Conservation (phyloP, 805 yeast genomes). For the Suhomyces sp. region DNA sequence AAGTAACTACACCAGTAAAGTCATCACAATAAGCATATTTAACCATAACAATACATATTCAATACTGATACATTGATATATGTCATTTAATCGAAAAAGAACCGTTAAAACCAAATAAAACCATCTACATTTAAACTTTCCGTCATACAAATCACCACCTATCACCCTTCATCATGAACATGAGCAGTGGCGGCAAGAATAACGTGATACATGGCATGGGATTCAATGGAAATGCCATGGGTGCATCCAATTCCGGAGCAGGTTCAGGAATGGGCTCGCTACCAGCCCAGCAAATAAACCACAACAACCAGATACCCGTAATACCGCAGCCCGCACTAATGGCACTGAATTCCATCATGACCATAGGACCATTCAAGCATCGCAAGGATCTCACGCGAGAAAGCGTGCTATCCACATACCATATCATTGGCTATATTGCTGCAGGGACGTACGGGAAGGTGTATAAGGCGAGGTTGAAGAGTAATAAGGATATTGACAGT, state of each 20-base stretch:
- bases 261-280: neutral
- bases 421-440: conserved; percentile 91
- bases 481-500: conserved; percentile 12
- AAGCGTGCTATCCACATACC: conserved; percentile 80
- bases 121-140: neutral
- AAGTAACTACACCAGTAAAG: neutral
- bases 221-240: neutral
- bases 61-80: neutral
- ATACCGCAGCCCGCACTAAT: conserved; percentile 26
- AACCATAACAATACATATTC: neutral
- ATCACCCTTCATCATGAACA: neutral
- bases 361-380: conserved; percentile 44
- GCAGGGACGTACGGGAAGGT: conserved; percentile 98
- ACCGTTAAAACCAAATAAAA: neutral
- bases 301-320: conserved; percentile 10
- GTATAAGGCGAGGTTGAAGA: conserved; percentile 72
- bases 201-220: neutral
- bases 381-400: conserved; percentile 61
- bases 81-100: neutral
- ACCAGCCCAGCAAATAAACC: conserved; percentile 1
- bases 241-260: neutral
- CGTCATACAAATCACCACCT: neutral
- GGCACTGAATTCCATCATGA: conserved; percentile 39
- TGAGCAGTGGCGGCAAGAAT: neutral
- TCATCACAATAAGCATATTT: neutral